Evolutionary conservation across 169 alveolate genomes (phyloP), one percentile per base, ranked within the genome.

Genomic region (Cryptosporidium felis): DNA sequence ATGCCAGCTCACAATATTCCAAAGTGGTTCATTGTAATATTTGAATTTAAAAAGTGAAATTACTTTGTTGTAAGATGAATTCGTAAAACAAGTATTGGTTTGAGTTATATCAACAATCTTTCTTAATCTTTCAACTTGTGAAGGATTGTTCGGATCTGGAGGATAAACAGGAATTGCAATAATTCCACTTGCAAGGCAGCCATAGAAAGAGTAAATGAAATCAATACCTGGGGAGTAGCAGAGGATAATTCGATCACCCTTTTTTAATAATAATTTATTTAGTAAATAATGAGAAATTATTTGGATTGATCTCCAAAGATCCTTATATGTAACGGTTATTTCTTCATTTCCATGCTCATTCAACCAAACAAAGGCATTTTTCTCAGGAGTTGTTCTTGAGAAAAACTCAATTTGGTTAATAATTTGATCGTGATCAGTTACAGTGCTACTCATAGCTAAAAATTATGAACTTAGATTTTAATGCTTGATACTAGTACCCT

Each of bases 151-250:
- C 34, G 80, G 89, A 18, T 63, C 89, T n/a, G 91, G 89, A 12
- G 89, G 89, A 51, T 88, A 88, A 58, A 88, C 82, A 2, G 91
- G 91, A n/a, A 88, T 62, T 34, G 91, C 90, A 28, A 80, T 74
- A 53, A 65, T 53, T 38, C 89, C 91, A 34, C 62, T 32, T 8
- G 80, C 61, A 16, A 80, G 85, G 26, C 91, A 88, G 9, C 79
- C 91, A 60, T 63, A 36, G 45, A 88, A 88, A 44, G 91, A 79
- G 34, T 49, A 58, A 32, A 80, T 66, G 46, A 88, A 88, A 80
- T 62, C 80, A 32, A 63, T 56, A 10, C 94, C 94, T 5, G 92
- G 92, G 21, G 92, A 80, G 62, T 82, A 91, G 40, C 94, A 91
- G 38, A 89, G 23, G 36, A 74, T 53, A 10, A 74, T 38, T 36